A percentile compares a stretch with the other conserved stretches of the same genome.
These are phyloP conservation scores for Septoria linicola DNA, from an alignment of 2,329 filamentous ascomycete genomes.

Conservation along the genomic window DNA sequence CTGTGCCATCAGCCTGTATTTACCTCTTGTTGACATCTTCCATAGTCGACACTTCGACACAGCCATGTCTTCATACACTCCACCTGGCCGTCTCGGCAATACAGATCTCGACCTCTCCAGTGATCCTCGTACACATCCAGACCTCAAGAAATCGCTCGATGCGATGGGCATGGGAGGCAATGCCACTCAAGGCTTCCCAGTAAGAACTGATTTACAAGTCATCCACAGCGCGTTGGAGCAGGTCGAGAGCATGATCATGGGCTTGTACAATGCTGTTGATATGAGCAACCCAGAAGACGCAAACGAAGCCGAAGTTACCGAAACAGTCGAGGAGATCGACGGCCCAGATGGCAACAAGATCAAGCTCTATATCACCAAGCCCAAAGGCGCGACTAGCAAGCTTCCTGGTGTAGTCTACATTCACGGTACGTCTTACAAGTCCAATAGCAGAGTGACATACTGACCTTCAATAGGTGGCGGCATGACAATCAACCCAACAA, in stretches of 20 bases:
- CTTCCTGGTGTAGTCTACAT: constrained; percentile 30
- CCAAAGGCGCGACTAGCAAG: constrained; percentile 12
- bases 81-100: constrained; percentile 31
- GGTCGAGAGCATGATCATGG: not conserved
- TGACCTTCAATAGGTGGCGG: constrained; percentile 28
- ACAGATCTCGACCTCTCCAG: constrained; percentile 18
- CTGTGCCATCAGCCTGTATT: too few relatives aligned
- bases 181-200: not conserved
- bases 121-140: constrained; percentile 29
- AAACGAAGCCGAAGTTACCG: constrained; percentile 18
- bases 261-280: constrained; percentile 4
- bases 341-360: constrained; percentile 27
- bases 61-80: constrained; percentile 11
- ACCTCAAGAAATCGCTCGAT: constrained; percentile 15
- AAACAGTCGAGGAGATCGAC: constrained; percentile 16
- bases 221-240: not conserved
- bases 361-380: constrained; percentile 22
- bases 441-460: constrained; percentile 8
- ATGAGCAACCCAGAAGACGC: constrained; percentile 18
- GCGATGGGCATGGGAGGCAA: constrained; percentile 13
- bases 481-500: constrained; percentile 28
- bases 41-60: too few relatives aligned
- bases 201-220: constrained; percentile 2
- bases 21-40: too few relatives aligned
- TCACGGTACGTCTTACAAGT: constrained; percentile 23